Evolutionary conservation across 2,329 filamentous ascomycete species (phyloP).

Genomic region (Diplocarpon rosae): DNA sequence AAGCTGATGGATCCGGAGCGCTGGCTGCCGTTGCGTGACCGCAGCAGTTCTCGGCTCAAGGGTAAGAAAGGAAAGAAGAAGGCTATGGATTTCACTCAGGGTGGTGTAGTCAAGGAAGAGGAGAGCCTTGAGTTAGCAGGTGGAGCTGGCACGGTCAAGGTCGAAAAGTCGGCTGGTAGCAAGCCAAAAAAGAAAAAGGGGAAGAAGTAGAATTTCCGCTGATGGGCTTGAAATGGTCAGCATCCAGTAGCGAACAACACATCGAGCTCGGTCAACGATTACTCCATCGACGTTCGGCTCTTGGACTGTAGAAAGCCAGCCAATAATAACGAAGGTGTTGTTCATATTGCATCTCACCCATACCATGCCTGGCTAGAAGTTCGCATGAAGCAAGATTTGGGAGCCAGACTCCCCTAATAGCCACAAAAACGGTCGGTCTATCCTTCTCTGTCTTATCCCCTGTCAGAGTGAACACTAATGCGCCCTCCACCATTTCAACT

Average conservation of each 20-base stretch:
- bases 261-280: not conserved
- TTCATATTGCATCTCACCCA: not conserved
- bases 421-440: too few relatives aligned
- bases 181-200: constrained; percentile 31
- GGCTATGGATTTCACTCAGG: constrained; percentile 69
- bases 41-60: constrained; percentile 81
- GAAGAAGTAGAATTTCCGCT: constrained; percentile 32
- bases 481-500: too few relatives aligned
- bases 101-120: constrained; percentile 68
- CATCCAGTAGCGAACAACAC: not conserved
- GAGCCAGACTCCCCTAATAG: too few relatives aligned
- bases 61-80: constrained; percentile 87
- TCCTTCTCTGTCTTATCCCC: too few relatives aligned
- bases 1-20: constrained; percentile 82
- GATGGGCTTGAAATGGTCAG: not conserved
- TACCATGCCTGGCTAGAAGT: not conserved
- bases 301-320: too few relatives aligned
- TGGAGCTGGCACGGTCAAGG: constrained; percentile 50
- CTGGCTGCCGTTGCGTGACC: constrained; percentile 84
- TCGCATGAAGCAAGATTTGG: not conserved
- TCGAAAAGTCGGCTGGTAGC: constrained; percentile 42
- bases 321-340: not conserved
- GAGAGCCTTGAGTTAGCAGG: constrained; percentile 53
- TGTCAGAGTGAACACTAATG: too few relatives aligned
- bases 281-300: not conserved